Evolutionary conservation across 1,284 basidiomycete species (phyloP), one percentile per base, ranked within the genome.

Genomic region (Athelia sp.): DNA sequence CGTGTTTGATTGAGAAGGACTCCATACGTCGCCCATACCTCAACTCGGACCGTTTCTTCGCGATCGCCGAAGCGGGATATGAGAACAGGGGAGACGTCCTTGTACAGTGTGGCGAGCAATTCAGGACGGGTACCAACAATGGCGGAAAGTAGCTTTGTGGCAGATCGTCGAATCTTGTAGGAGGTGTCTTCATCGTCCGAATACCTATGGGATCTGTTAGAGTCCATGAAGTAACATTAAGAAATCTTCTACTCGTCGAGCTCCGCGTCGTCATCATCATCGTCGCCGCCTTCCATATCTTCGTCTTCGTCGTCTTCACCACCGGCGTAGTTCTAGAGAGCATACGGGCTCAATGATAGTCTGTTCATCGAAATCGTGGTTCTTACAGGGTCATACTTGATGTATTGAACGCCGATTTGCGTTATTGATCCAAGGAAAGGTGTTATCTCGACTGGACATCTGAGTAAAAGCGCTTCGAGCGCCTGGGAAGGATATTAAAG

Each of bases 171-270:
- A 53, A 98, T 93, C 70, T 98, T 98, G 82, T 98, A 99, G 0
- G 95, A 98, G n/a, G 92, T 89, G 63, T 99, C 97, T 63, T 99
- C 97, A 56, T 99, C 96, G 59, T 99, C 96, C 6, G 93, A 93
- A 65, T 98, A 98, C 56, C 90, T 93, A 2, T 50, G 50, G 19
- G 47, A 15, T 49, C 47, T 31, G 22, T 29, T 29, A 29, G 26
- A 29, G 13, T 29, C 26, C 26, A 10, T 11, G 3, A 15, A 13
- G 18, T 44, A 14, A 47, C 50, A 3, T 15, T 51, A 29, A 29
- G 4, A 13, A 6, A 4, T 13, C 6, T 13, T 75, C 58, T 60
- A 84, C 81, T 89, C 84, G 56, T 91, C 90, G 17, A 84, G 78
- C 47, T 85, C 87, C 24, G 79, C 87, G 32, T 84, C 87, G 1